phyloP scores from a whole-genome alignment of 2,329 filamentous ascomycete genomes.

The Aspergillus sp. region DNA sequence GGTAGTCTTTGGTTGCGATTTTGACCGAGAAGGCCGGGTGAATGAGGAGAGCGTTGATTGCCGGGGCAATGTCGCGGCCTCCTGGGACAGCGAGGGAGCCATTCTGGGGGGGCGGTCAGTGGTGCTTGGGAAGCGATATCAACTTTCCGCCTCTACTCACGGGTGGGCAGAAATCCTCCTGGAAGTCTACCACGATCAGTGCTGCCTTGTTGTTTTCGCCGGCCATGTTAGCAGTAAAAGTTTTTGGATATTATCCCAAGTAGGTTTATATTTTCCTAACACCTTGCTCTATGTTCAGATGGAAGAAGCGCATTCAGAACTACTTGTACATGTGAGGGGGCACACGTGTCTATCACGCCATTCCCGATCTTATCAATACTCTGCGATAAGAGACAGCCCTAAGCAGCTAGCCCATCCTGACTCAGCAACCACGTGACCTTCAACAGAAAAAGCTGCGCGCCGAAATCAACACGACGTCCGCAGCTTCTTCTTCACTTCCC shows the following conservation, averaged over 20 bases:
- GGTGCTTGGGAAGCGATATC: background rate
- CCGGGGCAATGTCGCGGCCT: slow-evolving; percentile 60
- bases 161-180: slow-evolving; percentile 91
- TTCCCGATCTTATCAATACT: no score
- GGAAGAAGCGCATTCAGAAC: no score
- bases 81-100: slow-evolving; percentile 74
- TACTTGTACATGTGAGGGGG: no score
- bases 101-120: slow-evolving; percentile 44
- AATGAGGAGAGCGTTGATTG: slow-evolving; percentile 66
- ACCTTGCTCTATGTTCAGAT: no score
- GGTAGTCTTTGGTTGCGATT: slow-evolving; percentile 87
- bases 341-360: no score
- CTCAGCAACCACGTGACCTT: background rate
- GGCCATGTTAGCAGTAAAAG: no score
- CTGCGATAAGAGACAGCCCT: background rate
- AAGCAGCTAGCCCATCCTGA: background rate
- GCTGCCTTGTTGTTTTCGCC: slow-evolving; percentile 24
- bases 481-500: slow-evolving; percentile 8
- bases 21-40: slow-evolving; percentile 61
- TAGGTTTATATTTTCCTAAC: no score
- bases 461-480: background rate
- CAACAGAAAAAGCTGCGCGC: background rate
- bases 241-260: no score
- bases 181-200: slow-evolving; percentile 75
- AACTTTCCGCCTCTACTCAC: slow-evolving; percentile 42